These are phyloP conservation scores for Protomyces pachydermus DNA, from an alignment of 1,139 yeast species.

Conservation along the genomic window DNA sequence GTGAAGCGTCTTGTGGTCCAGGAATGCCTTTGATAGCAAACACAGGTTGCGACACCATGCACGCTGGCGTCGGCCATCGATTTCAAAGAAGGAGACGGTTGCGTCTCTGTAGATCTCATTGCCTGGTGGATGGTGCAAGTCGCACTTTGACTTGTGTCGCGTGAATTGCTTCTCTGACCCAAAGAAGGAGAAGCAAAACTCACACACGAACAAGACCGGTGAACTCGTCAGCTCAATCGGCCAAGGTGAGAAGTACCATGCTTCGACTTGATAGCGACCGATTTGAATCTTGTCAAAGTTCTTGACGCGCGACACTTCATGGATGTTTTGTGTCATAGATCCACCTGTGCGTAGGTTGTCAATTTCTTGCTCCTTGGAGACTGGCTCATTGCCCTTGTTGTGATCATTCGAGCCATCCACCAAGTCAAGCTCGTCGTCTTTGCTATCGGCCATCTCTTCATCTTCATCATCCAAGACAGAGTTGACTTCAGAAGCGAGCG, in stretches of 20 bases:
- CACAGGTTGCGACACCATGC: slow-evolving; percentile 95
- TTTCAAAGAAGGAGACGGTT: slow-evolving; percentile 79
- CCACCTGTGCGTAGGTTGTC: slow-evolving; percentile 89
- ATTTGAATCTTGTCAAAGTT: slow-evolving; percentile 70
- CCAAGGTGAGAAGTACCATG: slow-evolving; percentile 98
- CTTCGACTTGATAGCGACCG: slow-evolving; percentile 90
- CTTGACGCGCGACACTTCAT: slow-evolving; percentile 86
- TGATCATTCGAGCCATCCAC: slow-evolving; percentile 45
- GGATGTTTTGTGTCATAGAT: slow-evolving; percentile 85
- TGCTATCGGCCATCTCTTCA: slow-evolving; percentile 38
- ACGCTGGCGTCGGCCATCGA: slow-evolving; percentile 91
- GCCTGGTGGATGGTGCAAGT: slow-evolving; percentile 90
- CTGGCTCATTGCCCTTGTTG: slow-evolving; percentile 56
- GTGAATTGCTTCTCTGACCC: slow-evolving; percentile 89
- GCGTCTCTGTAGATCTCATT: slow-evolving; percentile 92
- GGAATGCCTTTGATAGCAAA: slow-evolving; percentile 74
- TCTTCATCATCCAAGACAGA: slow-evolving; percentile 34
- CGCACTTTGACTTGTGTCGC: slow-evolving; percentile 78
- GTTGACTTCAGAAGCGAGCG: slow-evolving; percentile 23
- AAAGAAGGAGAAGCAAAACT: slow-evolving; percentile 80
- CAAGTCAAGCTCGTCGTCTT: slow-evolving; percentile 80
- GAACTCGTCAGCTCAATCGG: slow-evolving; percentile 92
- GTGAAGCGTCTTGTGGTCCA: slow-evolving; percentile 91
- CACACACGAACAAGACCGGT: slow-evolving; percentile 84
- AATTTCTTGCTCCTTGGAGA: slow-evolving; percentile 74